Base-by-base conservation (phyloP, 106 monocot species). In the Gastrodia elata region DNA sequence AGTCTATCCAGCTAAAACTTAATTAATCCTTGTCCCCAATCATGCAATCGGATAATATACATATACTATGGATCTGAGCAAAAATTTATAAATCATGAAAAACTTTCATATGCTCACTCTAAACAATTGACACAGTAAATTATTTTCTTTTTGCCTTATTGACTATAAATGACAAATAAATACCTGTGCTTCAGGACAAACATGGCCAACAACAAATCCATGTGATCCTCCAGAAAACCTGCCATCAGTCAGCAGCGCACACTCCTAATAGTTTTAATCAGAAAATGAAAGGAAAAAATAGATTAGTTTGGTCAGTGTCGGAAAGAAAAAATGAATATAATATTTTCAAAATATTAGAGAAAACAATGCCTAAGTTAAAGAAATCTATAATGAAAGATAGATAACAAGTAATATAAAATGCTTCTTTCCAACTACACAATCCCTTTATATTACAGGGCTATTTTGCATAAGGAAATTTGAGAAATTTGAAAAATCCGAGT, bases 181-280 rank as follows among this genome's bases (percentile, higher is more conserved):
- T 79, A 98, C 98, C 90, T 98, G 97, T 73, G 97, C 93, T 84
- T 98, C 97, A 52, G 93, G 93, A 75, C 98, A 93, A 73, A 98
- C 82, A 70, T 98, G 98, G 24, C 98, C 98, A 72, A 93, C 98
- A 64, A 98, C 97, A 82, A 82, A 98, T 77, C 97, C 97, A 87
- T 98, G 97, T 32, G 97, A 98, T 38, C 97, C 97, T 64, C 98
- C 98, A 70, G 98, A 98, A 79, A 98, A 98, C 73, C 98, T 88
- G 39, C 98, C 98, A 77, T 98, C 93, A 25, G 98, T 93, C 34
- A 98, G 84, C 78, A 98, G 74, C 13, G 98, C 98, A 70, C 88
- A 91, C 69, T 93, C 98, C 97, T 98, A 64, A 7, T 9, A 55
- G 18, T 55, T 55, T 55, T 9, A 8, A 24, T 5, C 11, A 56